Base-by-base conservation (phyloP, 306 rosid genomes). In the Cyclanthera cordifolia region DNA sequence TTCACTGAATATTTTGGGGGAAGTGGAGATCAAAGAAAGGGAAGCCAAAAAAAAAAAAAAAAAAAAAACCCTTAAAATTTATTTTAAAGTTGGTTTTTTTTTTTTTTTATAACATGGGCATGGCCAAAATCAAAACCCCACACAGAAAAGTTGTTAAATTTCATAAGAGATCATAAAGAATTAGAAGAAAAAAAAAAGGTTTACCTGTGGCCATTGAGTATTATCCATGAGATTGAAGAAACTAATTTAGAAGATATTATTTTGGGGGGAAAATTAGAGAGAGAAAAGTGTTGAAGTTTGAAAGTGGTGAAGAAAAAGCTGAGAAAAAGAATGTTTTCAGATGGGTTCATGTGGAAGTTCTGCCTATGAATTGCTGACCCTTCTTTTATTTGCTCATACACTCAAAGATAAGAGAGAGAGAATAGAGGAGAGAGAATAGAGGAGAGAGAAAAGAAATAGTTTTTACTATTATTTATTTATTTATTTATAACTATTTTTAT, bases 151-250 rank as follows among this genome's bases (percentile, higher is more conserved):
- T 28, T 57, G 5, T n/a, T 1, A 61, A 21, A 7, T 43, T 43
- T 14, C 16, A 45, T 30, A 47, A 48, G 23, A 66, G 41, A 43
- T 50, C 34, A 69, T 8, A 23, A 56, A 15, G 52, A 73, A 27
- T 37, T 27, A 56, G 41, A 27, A 56, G 41, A 27, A 56, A 1
- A 25, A 25, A 8, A 25, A 56, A 15, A 8, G 4, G 73, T 34
- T 39, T 76, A 89, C 96, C 90, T 82, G 94, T 69, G 96, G 87
- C 90, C 96, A 89, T 30, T 83, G 89, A 85, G 90, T 80, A 65
- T 88, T 82, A 69, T 89, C 89, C 96, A 89, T 89, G 87, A 82
- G 12, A 43, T 21, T 28, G 70, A 76, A 71, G 75, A 76, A 69
- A 66, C 2, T n/a, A n/a, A n/a, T n/a, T 64, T 45, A 2, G 15